Evolutionary conservation across 495 filamentous ascomycete species (phyloP).

Genomic region (Penicillium maclennaniae): DNA sequence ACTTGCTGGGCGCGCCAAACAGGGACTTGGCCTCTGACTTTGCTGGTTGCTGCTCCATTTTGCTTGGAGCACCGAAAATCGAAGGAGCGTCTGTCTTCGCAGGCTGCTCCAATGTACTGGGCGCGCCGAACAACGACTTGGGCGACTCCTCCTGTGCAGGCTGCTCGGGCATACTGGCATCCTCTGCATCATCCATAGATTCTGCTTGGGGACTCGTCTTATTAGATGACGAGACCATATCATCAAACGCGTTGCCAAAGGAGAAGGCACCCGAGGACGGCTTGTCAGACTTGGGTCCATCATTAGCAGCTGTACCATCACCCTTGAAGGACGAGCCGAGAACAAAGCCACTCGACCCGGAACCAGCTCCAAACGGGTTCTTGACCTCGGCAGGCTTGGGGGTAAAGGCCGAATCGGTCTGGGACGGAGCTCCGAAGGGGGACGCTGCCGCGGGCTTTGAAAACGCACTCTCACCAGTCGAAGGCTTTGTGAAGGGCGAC

Average conservation of each 20-base stretch:
- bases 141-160: constrained; percentile 17
- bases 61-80: constrained; percentile 29
- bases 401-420: constrained; percentile 31
- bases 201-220: constrained; percentile 27
- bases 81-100: constrained; percentile 28
- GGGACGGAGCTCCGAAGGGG: constrained; percentile 21
- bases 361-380: constrained; percentile 46
- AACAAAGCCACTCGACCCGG: constrained; percentile 53
- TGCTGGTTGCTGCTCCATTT: constrained; percentile 4
- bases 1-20: constrained; percentile 20
- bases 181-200: constrained; percentile 41
- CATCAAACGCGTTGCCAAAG: constrained; percentile 28
- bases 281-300: constrained; percentile 49
- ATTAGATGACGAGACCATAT: constrained; percentile 21
- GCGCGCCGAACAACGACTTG: constrained; percentile 19
- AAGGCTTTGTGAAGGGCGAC: constrained; percentile 27
- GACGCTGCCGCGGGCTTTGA: constrained; percentile 8
- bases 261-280: constrained; percentile 35
- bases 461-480: constrained; percentile 6
- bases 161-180: constrained; percentile 18
- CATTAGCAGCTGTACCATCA: constrained; percentile 62
- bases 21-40: constrained; percentile 34
- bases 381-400: constrained; percentile 32
- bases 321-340: constrained; percentile 78
- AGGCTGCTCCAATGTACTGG: constrained; percentile 23